Evolutionary conservation across 495 filamentous ascomycete genomes (phyloP).

Genomic region (Hypoxylon lenormandii): DNA sequence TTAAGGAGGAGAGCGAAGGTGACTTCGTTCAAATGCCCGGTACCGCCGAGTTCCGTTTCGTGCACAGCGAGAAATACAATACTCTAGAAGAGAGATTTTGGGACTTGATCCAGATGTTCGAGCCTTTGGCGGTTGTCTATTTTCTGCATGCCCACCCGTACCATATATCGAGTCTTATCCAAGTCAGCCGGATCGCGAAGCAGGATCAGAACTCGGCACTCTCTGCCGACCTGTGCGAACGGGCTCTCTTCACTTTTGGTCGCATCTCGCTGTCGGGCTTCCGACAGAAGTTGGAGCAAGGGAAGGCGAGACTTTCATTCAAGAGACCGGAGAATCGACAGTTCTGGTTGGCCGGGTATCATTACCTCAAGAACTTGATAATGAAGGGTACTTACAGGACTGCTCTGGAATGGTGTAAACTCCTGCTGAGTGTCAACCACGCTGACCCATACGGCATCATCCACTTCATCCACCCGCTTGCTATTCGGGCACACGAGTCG

Average conservation of each 20-base stretch:
- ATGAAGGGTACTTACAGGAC: slow-evolving; percentile 95
- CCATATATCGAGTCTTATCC: slow-evolving; percentile 90
- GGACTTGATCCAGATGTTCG: slow-evolving; percentile 80
- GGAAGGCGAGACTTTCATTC: slow-evolving; percentile 84
- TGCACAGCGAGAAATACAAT: slow-evolving; percentile 81
- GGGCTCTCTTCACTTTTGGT: slow-evolving; percentile 92
- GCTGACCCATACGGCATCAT: slow-evolving; percentile 84
- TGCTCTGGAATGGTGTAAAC: slow-evolving; percentile 90
- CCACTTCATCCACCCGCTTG: slow-evolving; percentile 82
- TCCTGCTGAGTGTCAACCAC: slow-evolving; percentile 80
- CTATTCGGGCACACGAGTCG: slow-evolving; percentile 80
- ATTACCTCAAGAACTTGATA: slow-evolving; percentile 83
- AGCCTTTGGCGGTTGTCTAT: slow-evolving; percentile 72
- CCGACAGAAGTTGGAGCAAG: slow-evolving; percentile 75
- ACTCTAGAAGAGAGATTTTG: slow-evolving; percentile 81
- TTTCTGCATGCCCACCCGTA: slow-evolving; percentile 68
- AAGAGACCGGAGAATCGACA: slow-evolving; percentile 85
- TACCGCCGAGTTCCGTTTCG: slow-evolving; percentile 75
- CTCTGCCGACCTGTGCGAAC: slow-evolving; percentile 87
- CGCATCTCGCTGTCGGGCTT: slow-evolving; percentile 85
- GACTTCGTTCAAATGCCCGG: slow-evolving; percentile 53
- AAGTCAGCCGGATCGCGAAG: slow-evolving; percentile 90
- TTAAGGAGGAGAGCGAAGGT: slow-evolving; percentile 57
- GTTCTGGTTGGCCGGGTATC: slow-evolving; percentile 88
- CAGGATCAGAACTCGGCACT: slow-evolving; percentile 87